Conservation (phyloP, 768 basidiomycete genomes). For the Leccinellum albellum region DNA sequence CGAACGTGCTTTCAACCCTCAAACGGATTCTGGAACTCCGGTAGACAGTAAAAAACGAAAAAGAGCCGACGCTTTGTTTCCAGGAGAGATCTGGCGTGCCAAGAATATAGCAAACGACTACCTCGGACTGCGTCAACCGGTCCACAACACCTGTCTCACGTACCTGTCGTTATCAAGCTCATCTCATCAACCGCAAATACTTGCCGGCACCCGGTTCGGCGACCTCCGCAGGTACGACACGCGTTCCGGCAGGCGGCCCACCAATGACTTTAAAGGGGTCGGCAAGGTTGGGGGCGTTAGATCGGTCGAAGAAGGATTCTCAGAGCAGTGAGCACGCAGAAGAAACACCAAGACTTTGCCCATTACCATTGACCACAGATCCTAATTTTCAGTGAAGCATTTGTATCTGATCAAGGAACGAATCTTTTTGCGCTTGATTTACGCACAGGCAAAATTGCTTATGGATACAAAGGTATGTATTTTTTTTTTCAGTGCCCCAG, state of each 20-base stretch:
- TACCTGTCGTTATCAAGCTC: slow-evolving; percentile 45
- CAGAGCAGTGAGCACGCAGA: slow-evolving; percentile 55
- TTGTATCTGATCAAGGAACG: slow-evolving; percentile 62
- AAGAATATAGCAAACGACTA: slow-evolving; percentile 81
- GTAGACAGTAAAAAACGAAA: slow-evolving; percentile 44
- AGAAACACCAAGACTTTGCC: background rate
- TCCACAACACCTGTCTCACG: slow-evolving; percentile 67
- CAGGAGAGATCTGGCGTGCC: slow-evolving; percentile 80
- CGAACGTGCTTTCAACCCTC: slow-evolving; percentile 48
- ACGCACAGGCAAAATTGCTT: slow-evolving; percentile 60
- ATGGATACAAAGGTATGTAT: slow-evolving; percentile 61
- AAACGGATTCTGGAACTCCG: slow-evolving; percentile 14
- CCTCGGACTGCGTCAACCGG: slow-evolving; percentile 72
- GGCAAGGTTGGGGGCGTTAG: slow-evolving; percentile 61
- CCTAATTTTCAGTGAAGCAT: slow-evolving; percentile 51
- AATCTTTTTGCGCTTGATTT: slow-evolving; percentile 65
- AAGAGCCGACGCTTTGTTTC: slow-evolving; percentile 55
- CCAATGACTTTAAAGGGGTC: slow-evolving; percentile 61
- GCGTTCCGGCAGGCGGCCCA: slow-evolving; percentile 61
- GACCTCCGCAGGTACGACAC: slow-evolving; percentile 77
- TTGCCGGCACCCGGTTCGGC: slow-evolving; percentile 73
- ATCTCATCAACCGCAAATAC: slow-evolving; percentile 44
- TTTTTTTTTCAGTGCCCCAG: background rate
- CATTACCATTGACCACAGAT: background rate
- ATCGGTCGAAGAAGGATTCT: slow-evolving; percentile 51